phyloP scores from a whole-genome alignment of 2,329 filamentous ascomycete genomes.

The Zasmidium cellare region DNA sequence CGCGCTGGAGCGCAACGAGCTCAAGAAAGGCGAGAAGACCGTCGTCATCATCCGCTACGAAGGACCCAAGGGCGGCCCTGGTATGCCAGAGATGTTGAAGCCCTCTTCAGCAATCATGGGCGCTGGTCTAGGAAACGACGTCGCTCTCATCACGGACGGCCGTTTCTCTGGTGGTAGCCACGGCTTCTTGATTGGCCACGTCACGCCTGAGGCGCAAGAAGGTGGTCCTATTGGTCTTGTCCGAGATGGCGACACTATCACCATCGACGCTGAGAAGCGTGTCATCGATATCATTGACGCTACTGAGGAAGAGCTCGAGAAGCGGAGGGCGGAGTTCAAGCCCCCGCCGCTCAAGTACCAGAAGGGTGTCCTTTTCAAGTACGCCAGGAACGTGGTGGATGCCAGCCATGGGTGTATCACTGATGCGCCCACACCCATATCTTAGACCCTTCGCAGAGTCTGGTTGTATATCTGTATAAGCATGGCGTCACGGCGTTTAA shows the following conservation, averaged over 20 bases:
- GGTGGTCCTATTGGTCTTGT: slow-evolving; percentile 83
- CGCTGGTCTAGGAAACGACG: slow-evolving; percentile 69
- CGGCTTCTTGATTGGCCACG: slow-evolving; percentile 84
- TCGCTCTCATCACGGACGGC: slow-evolving; percentile 72
- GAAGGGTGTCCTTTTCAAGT: slow-evolving; percentile 62
- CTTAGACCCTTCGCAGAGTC: not conserved
- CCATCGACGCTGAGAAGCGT: slow-evolving; percentile 77
- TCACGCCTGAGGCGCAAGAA: slow-evolving; percentile 83
- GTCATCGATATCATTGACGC: slow-evolving; percentile 64
- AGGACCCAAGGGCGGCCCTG: slow-evolving; percentile 71
- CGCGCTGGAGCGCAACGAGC: slow-evolving; percentile 65
- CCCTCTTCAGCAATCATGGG: slow-evolving; percentile 73
- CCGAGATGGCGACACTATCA: slow-evolving; percentile 75
- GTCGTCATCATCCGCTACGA: slow-evolving; percentile 76
- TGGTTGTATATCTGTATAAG: not conserved
- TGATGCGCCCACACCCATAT: slow-evolving; percentile 36
- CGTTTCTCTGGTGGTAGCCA: slow-evolving; percentile 80
- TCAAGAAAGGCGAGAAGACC: slow-evolving; percentile 75
- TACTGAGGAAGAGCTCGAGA: slow-evolving; percentile 60
- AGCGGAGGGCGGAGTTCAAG: slow-evolving; percentile 52
- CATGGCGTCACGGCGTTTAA: not conserved
- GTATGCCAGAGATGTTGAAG: slow-evolving; percentile 76
- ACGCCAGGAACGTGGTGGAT: slow-evolving; percentile 56
- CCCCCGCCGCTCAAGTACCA: slow-evolving; percentile 58
- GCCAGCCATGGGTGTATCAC: slow-evolving; percentile 62